Evolutionary conservation across 192 early-diverging fungal genomes (phyloP).

Genomic region (Coemansia asiatica): DNA sequence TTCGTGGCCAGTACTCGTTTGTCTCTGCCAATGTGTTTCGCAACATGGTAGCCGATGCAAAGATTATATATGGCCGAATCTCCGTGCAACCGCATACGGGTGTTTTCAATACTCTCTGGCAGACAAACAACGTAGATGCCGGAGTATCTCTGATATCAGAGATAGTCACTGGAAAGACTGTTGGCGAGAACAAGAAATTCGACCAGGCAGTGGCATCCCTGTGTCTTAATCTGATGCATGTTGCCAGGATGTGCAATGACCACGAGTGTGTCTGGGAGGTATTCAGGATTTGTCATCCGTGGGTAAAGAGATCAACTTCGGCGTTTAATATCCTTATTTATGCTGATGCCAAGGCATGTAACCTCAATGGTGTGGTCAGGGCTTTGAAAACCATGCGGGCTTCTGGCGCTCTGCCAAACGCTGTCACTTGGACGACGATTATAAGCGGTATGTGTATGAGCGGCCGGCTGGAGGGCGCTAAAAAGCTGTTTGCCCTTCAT

Average conservation of each 20-base stretch:
- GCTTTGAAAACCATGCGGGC: slow-evolving; percentile 17
- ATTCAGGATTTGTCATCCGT: slow-evolving; percentile 12
- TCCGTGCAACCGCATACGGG: background rate
- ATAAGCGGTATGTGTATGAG: slow-evolving; percentile 25
- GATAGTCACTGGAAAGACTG: background rate
- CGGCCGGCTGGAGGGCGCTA: slow-evolving; percentile 12
- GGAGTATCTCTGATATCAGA: slow-evolving; percentile 13
- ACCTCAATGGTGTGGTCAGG: background rate
- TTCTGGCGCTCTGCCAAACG: slow-evolving; percentile 16
- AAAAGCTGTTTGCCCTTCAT: slow-evolving; percentile 35
- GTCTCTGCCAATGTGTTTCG: background rate
- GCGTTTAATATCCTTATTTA: slow-evolving; percentile 33
- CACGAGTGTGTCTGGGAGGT: slow-evolving; percentile 1
- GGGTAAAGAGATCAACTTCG: slow-evolving; percentile 1
- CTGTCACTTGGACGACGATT: slow-evolving; percentile 28
- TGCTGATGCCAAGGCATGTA: slow-evolving; percentile 3
- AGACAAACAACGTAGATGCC: background rate
- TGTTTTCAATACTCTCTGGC: background rate
- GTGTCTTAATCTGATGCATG: slow-evolving; percentile 21
- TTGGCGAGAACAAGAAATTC: background rate
- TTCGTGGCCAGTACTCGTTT: background rate
- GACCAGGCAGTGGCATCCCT: background rate
- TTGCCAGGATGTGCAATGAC: slow-evolving; percentile 3
- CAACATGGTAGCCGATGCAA: background rate
- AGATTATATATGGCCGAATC: background rate